Evolutionary conservation across 2,329 filamentous ascomycete genomes (phyloP), one percentile per base, ranked within the genome.

Genomic region (Camptophora hylomeconis): DNA sequence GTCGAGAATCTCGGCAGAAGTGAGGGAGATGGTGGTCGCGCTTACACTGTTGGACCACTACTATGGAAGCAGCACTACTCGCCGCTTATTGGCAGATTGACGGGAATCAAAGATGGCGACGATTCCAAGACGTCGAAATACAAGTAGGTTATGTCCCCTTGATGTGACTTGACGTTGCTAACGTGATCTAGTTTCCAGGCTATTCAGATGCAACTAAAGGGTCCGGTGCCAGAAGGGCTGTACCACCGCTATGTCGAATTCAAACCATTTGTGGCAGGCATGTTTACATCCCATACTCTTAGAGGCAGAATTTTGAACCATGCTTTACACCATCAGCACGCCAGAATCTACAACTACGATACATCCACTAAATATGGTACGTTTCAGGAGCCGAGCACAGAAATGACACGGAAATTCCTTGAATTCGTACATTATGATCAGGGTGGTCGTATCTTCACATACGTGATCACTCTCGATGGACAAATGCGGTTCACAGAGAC

Each of bases 231-330:
- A 0, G 61, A 72, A 2, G 63, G 74, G 37, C 63, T 95, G 18
- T 93, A 93, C 52, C 86, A 94, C 51, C 79, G 84, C 41, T 95
- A 80, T 48, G 86, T 94, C 33, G 86, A 92, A 51, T 94, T 94
- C 56, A 79, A 75, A 32, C 84, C 86, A 15, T 82, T 93, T 47
- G 80, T 95, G 31, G 81, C 80, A 28, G 72, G 75, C 39, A 92
- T 94, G 75, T 95, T 93, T 56, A 78, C 75, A 2, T 71, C 72
- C 7, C 70, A 71, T 16, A 86, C 84, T 29, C 45, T 94, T 3
- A 69, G 80, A 26, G 87, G 87, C 11, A 75, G 72, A 38, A 65
- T 94, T 24, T 61, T 94, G 12, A 83, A 89, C 53, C 78, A 77
- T 45, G 81, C 82, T 1, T 65, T 95, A 5, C 86, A 92, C 53